Evolutionary conservation across 2,329 filamentous ascomycete genomes (phyloP).

Genomic region (Geosmithia morbida): DNA sequence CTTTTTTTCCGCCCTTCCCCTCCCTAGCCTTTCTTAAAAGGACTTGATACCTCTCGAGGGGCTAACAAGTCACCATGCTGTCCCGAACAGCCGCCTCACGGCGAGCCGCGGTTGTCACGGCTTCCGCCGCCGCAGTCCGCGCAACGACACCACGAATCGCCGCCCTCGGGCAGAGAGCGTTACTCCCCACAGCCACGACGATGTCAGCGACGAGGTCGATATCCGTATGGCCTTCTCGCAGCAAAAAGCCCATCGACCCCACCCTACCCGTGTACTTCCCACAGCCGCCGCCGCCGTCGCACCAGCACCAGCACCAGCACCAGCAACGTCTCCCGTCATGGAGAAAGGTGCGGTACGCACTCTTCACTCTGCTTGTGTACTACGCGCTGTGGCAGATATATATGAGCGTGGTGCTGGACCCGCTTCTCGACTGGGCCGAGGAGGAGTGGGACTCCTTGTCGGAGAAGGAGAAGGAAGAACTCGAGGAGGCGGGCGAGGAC

Average conservation of each 20-base stretch:
- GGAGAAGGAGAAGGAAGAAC: slow-evolving; percentile 25
- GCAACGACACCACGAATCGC: slow-evolving; percentile 4
- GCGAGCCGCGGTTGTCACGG: slow-evolving; percentile 6
- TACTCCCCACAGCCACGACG: slow-evolving; percentile 4
- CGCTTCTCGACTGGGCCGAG: slow-evolving; percentile 26
- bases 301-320: neutral
- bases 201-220: slow-evolving; percentile 9
- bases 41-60: neutral
- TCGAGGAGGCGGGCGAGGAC: slow-evolving; percentile 25
- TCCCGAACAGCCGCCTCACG: slow-evolving; percentile 8
- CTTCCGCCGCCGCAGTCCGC: slow-evolving; percentile 7
- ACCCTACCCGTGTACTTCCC: slow-evolving; percentile 19
- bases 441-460: slow-evolving; percentile 25
- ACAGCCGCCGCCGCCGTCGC: neutral
- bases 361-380: slow-evolving; percentile 16
- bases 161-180: slow-evolving; percentile 1
- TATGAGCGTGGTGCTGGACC: slow-evolving; percentile 27
- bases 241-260: slow-evolving; percentile 6
- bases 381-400: slow-evolving; percentile 28
- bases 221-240: slow-evolving; percentile 18
- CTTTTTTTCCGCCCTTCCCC: neutral
- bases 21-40: neutral
- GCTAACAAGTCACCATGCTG: slow-evolving; percentile 3
- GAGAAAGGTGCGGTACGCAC: slow-evolving; percentile 3
- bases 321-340: neutral